A percentile compares a stretch with the other conserved stretches of the same genome.
These are phyloP conservation scores for Lenwebbia sp. DNA, from an alignment of 345 rosid species.

Conservation along the genomic window DNA sequence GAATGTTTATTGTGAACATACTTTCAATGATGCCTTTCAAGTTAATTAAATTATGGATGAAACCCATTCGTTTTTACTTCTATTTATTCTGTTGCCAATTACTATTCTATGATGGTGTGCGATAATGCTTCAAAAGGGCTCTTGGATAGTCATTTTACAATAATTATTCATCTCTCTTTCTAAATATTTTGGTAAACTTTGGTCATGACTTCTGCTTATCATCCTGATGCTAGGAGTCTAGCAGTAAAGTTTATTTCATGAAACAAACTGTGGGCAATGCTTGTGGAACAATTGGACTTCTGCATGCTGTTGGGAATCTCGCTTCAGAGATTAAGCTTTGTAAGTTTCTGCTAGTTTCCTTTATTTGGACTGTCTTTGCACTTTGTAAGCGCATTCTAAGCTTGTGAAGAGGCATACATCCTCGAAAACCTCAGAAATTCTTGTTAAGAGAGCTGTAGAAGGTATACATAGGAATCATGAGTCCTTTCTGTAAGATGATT, in stretches of 20 bases:
- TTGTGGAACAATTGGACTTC: constrained; percentile 95
- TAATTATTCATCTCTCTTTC: background rate
- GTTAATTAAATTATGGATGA: background rate
- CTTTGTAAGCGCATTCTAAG: background rate
- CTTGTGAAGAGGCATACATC: background rate
- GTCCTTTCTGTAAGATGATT: background rate
- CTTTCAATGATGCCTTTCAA: background rate
- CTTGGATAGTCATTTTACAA: background rate
- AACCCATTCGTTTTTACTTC: background rate
- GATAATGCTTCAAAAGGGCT: background rate
- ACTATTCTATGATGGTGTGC: background rate
- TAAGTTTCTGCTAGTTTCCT: constrained; percentile 17
- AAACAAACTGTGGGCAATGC: constrained; percentile 97
- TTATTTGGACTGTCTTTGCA: background rate
- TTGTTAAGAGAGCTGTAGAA: background rate
- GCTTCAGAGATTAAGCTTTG: constrained; percentile 64
- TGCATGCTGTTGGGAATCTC: constrained; percentile 86
- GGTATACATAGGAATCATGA: background rate
- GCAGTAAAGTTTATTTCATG: constrained; percentile 77
- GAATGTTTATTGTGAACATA: background rate
- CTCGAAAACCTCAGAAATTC: background rate
- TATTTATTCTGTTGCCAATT: background rate
- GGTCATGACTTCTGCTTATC: background rate
- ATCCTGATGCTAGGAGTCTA: constrained; percentile 32
- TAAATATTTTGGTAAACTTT: background rate